These are phyloP conservation scores for Globisporangium yorkense DNA, from an alignment of 352 stramenopile species.

Conservation along the genomic window DNA sequence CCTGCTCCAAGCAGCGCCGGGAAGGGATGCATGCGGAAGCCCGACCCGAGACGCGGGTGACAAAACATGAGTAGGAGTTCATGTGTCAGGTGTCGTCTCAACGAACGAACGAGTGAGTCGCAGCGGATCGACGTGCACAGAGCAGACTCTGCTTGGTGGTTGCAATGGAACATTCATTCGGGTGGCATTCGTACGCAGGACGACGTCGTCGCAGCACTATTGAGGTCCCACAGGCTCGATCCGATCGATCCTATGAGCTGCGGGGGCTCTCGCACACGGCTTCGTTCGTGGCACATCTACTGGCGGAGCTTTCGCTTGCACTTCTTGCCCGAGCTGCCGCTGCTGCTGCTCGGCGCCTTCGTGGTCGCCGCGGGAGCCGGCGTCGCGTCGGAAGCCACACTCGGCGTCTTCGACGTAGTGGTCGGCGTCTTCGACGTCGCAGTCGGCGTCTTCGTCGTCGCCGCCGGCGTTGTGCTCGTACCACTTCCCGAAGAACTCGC, in stretches of 20 bases:
- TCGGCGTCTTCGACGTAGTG: neutral
- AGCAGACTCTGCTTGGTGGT: neutral
- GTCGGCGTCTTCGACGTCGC: neutral
- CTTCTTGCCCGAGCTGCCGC: neutral
- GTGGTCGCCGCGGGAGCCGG: neutral
- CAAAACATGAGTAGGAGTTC: too few relatives aligned
- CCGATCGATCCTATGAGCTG: neutral
- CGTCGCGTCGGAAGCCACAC: neutral
- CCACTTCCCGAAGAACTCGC: neutral
- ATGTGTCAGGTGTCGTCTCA: too few relatives aligned
- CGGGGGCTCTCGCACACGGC: neutral
- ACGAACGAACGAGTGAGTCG: too few relatives aligned
- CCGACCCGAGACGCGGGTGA: neutral
- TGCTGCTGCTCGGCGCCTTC: neutral
- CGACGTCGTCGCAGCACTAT: neutral
- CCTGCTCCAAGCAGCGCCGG: neutral
- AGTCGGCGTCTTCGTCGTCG: neutral
- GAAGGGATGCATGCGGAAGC: neutral
- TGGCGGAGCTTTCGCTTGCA: constrained; percentile 3
- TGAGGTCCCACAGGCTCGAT: neutral
- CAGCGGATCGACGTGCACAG: too few relatives aligned
- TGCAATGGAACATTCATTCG: neutral
- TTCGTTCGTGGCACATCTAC: neutral
- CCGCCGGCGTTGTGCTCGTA: neutral
- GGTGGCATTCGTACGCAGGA: neutral